phyloP scores from a whole-genome alignment of 2,329 filamentous ascomycete species.

The Colletotrichum spaethianum region DNA sequence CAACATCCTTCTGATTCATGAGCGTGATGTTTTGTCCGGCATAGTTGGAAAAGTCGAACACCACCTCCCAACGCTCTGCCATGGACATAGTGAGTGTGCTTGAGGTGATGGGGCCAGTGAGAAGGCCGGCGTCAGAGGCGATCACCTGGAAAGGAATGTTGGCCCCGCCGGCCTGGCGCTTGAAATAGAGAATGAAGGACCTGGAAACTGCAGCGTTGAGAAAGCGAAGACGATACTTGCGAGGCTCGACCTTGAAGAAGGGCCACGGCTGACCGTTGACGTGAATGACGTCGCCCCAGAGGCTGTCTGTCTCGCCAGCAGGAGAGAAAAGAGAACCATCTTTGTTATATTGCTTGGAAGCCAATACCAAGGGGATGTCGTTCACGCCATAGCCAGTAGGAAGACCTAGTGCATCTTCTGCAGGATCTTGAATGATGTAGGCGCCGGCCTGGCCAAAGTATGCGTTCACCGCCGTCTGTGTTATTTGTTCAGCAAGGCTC shows the following conservation, averaged over 20 bases:
- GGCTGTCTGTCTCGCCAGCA: slow-evolving; percentile 58
- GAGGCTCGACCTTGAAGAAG: slow-evolving; percentile 69
- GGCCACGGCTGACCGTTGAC: slow-evolving; percentile 74
- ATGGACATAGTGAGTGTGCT: slow-evolving; percentile 62
- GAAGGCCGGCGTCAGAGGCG: slow-evolving; percentile 67
- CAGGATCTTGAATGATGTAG: slow-evolving; percentile 67
- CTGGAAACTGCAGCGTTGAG: slow-evolving; percentile 65
- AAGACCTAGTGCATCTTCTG: slow-evolving; percentile 63
- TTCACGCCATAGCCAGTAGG: slow-evolving; percentile 65
- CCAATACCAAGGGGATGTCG: slow-evolving; percentile 66
- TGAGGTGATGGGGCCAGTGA: slow-evolving; percentile 59
- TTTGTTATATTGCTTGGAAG: slow-evolving; percentile 65
- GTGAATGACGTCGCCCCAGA: slow-evolving; percentile 71
- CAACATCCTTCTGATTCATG: slow-evolving; percentile 51
- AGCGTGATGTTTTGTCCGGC: slow-evolving; percentile 63
- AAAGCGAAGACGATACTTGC: slow-evolving; percentile 72
- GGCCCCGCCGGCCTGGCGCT: slow-evolving; percentile 47
- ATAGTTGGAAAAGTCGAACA: slow-evolving; percentile 68
- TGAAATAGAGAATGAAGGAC: slow-evolving; percentile 64
- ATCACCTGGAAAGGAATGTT: slow-evolving; percentile 66
- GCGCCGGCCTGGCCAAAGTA: slow-evolving; percentile 70
- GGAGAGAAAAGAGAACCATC: slow-evolving; percentile 65
- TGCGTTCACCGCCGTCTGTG: slow-evolving; percentile 65
- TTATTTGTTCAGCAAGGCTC: neutral
- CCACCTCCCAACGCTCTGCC: slow-evolving; percentile 71